Evolutionary conservation across 805 yeast genomes (phyloP).

Genomic region (Yamadazyma ubonensis): DNA sequence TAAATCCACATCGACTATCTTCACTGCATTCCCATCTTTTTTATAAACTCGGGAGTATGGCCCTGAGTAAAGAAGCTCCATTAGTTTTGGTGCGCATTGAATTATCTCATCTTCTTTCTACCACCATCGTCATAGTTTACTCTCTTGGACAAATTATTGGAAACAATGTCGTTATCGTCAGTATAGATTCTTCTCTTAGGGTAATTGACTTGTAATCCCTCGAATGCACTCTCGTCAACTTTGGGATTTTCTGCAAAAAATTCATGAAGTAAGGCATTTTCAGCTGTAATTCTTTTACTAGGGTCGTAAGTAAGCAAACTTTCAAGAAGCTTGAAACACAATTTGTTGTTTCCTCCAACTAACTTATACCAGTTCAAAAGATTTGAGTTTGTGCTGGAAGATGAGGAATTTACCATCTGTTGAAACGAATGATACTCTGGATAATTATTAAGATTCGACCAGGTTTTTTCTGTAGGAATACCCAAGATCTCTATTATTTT

Average conservation of each 20-base stretch:
- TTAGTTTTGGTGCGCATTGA: conserved; percentile 1
- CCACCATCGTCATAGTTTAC: conserved; percentile 20
- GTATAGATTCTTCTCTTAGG: conserved; percentile 86
- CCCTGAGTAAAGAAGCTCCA: conserved; percentile 29
- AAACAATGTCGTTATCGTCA: conserved; percentile 76
- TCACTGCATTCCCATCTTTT: conserved; percentile 28
- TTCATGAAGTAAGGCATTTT: conserved; percentile 69
- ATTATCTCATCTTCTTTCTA: conserved; percentile 21
- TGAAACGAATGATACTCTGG: conserved; percentile 67
- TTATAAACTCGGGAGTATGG: conserved; percentile 34
- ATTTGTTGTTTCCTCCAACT: conserved; percentile 70
- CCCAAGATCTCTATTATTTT: conserved; percentile 93
- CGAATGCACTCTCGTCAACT: conserved; percentile 77
- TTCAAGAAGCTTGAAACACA: conserved; percentile 63
- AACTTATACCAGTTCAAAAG: conserved; percentile 83
- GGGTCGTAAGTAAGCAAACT: conserved; percentile 83
- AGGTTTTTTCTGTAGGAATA: conserved; percentile 70
- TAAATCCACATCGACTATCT: conserved; percentile 39
- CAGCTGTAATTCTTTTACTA: conserved; percentile 71
- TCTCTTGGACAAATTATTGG: conserved; percentile 19
- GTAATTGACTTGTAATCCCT: conserved; percentile 67
- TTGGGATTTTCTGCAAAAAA: conserved; percentile 73
- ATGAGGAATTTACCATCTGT: conserved; percentile 41
- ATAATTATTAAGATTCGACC: conserved; percentile 77
- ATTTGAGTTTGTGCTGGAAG: conserved; percentile 62